phyloP scores from a whole-genome alignment of 495 filamentous ascomycete species.

The Neurospora sp. region DNA sequence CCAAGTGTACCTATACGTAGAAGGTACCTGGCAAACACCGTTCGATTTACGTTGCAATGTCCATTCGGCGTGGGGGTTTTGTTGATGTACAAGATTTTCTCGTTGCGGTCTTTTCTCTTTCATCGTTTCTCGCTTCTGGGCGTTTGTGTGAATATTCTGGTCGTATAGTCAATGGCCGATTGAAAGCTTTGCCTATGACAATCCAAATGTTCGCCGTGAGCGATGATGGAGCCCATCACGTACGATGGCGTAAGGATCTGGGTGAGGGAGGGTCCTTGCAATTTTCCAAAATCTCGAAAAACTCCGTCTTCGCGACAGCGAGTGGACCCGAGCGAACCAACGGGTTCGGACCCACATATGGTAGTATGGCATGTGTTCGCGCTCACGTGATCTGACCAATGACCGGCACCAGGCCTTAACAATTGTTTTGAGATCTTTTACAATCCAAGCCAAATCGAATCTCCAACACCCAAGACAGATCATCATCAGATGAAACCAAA shows the following conservation, averaged over 20 bases:
- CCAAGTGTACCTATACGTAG: not conserved
- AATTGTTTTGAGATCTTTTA: not conserved
- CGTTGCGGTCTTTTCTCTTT: not conserved
- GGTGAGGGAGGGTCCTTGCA: not conserved
- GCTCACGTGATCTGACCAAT: not conserved
- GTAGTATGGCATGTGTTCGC: not conserved
- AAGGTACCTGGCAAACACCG: not conserved
- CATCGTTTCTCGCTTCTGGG: not conserved
- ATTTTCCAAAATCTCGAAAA: not conserved
- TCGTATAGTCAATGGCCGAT: not conserved
- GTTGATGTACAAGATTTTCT: not conserved
- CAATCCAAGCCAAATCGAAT: not conserved
- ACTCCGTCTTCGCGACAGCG: not conserved
- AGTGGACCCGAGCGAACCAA: not conserved
- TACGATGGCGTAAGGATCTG: not conserved
- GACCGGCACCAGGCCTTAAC: not conserved
- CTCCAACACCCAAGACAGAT: not conserved
- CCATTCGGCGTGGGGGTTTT: not conserved
- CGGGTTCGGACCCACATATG: not conserved
- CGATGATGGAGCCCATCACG: not conserved
- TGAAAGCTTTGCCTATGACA: not conserved
- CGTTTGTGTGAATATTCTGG: not conserved
- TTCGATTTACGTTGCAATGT: not conserved
- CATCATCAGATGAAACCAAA: not conserved
- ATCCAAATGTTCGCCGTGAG: not conserved